Percentiles rank a stretch among this genome's conserved stretches.
Evolutionary conservation across 129 eudicot species (phyloP).

Genomic region (Apium graveolens): DNA sequence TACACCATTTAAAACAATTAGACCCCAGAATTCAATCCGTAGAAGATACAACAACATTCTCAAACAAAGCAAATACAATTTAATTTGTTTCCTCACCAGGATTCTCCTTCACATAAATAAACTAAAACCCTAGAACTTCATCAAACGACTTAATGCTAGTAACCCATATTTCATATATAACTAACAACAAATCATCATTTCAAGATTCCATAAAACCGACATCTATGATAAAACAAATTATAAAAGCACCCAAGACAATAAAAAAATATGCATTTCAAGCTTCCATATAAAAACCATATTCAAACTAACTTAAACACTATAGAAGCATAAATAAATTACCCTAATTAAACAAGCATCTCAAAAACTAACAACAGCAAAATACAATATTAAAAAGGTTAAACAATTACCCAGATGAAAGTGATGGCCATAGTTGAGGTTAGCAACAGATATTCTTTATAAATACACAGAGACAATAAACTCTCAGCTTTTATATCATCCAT

Average conservation of each 20-base stretch:
- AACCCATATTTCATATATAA: not conserved
- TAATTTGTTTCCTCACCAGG: not conserved
- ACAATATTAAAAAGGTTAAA: not conserved
- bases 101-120: not conserved
- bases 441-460: constrained; percentile 38
- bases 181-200: not conserved
- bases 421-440: constrained; percentile 52
- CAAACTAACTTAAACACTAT: constrained; percentile 9
- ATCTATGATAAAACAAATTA: not conserved
- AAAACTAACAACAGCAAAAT: too few relatives aligned
- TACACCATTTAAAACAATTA: too few relatives aligned
- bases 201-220: not conserved
- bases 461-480: not conserved
- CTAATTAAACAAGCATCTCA: too few relatives aligned
- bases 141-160: not conserved
- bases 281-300: not conserved
- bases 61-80: not conserved
- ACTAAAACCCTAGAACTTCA: too few relatives aligned
- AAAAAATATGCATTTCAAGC: too few relatives aligned
- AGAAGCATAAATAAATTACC: not conserved
- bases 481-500: too few relatives aligned
- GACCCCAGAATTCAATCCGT: not conserved
- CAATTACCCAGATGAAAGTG: constrained; percentile 52
- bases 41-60: not conserved
- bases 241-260: too few relatives aligned